Conservation (phyloP, 2,329 filamentous ascomycete genomes). For the Ophiocordyceps camponoti-saundersi region DNA sequence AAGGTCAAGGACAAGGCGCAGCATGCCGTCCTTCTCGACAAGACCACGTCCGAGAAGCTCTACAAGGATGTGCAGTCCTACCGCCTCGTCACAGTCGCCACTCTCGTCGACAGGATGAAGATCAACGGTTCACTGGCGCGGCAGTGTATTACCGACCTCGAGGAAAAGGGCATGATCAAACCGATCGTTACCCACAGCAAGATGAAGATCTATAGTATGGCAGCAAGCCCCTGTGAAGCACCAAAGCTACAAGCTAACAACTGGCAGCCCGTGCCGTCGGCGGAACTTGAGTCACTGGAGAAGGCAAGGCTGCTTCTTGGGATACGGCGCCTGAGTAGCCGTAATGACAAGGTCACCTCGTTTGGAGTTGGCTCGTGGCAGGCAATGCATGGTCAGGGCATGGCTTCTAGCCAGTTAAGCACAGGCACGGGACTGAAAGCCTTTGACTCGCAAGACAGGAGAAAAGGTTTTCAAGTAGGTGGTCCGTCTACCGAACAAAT, state of each 20-base stretch:
- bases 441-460: conserved; percentile 20
- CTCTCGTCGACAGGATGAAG: conserved; percentile 98
- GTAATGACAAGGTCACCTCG: conserved; percentile 17
- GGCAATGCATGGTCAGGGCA: conserved; percentile 19
- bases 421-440: conserved; percentile 17
- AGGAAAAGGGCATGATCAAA: conserved; percentile 98
- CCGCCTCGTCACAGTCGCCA: conserved; percentile 96
- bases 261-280: conserved; percentile 41
- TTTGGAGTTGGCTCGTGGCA: conserved; percentile 17
- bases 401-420: conserved; percentile 22
- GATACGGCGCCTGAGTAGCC: conserved; percentile 21
- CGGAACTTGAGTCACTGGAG: conserved; percentile 23
- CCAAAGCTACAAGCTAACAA: conserved; percentile 10
- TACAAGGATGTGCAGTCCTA: conserved; percentile 99
- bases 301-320: conserved; percentile 15
- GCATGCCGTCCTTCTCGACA: conserved; percentile 98
- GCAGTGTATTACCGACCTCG: conserved; percentile 75
- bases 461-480: conserved; percentile 13
- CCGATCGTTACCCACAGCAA: conserved; percentile 92
- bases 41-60: conserved; percentile 92
- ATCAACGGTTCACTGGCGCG: conserved; percentile 97
- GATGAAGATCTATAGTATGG: conserved; percentile 91
- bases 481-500: neutral
- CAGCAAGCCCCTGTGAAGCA: conserved; percentile 2
- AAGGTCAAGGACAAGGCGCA: conserved; percentile 99